Conservation (phyloP, 768 basidiomycete genomes). For the Podaxis rugospora region DNA sequence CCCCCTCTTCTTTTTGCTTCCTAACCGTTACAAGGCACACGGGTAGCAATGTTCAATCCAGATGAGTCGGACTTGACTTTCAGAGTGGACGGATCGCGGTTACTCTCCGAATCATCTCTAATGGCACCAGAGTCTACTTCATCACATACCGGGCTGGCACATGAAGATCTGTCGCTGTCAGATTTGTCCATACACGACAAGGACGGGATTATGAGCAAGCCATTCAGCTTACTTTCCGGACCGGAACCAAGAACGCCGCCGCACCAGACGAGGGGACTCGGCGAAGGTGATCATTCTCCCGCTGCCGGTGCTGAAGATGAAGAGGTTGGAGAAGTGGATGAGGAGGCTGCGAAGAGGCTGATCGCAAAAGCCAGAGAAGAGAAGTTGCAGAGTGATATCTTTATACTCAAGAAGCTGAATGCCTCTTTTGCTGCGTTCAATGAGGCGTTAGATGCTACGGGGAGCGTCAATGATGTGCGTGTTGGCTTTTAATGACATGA, state of each 20-base stretch:
- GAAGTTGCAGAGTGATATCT: constrained; percentile 69
- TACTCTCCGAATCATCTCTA: constrained; percentile 44
- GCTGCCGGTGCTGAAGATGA: neutral
- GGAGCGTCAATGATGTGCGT: constrained; percentile 67
- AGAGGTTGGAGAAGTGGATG: neutral
- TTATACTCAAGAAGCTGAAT: constrained; percentile 71
- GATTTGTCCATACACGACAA: constrained; percentile 46
- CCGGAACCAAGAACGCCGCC: constrained; percentile 13
- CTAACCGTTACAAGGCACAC: neutral
- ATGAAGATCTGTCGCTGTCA: constrained; percentile 52
- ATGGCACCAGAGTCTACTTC: constrained; percentile 19
- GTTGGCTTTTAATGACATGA: neutral
- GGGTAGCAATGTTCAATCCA: neutral
- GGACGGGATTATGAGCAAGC: constrained; percentile 15
- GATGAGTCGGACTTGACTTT: constrained; percentile 14
- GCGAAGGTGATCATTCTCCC: neutral
- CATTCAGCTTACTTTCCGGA: constrained; percentile 25
- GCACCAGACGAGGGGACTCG: constrained; percentile 8
- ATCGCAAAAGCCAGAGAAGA: constrained; percentile 44
- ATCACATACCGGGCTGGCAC: constrained; percentile 35
- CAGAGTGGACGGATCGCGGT: constrained; percentile 14
- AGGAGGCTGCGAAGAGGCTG: constrained; percentile 2
- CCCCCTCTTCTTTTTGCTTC: neutral
- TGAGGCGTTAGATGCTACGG: constrained; percentile 59
- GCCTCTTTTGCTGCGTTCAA: constrained; percentile 63